A percentile compares a stretch with the other conserved stretches of the same genome.
These are phyloP conservation scores for Podaxis mareebaensis DNA, from an alignment of 768 basidiomycete species.

Conservation along the genomic window DNA sequence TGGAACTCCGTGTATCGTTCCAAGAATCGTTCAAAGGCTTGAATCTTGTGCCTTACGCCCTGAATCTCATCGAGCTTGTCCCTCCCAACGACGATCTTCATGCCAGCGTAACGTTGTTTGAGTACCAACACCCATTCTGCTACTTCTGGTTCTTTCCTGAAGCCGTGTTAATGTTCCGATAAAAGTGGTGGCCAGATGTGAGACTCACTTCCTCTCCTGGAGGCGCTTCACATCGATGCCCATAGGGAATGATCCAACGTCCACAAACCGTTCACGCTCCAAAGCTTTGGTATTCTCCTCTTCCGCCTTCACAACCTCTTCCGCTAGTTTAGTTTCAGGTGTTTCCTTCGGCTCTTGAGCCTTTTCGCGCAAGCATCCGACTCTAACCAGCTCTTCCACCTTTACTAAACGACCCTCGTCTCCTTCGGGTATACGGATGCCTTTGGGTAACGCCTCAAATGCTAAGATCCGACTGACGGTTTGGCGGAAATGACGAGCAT, in stretches of 20 bases:
- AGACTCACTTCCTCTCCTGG: conserved; percentile 58
- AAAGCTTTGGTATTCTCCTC: conserved; percentile 30
- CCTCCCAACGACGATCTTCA: conserved; percentile 85
- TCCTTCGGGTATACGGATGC: conserved; percentile 60
- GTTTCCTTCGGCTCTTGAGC: background rate
- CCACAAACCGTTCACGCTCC: conserved; percentile 64
- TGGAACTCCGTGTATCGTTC: conserved; percentile 79
- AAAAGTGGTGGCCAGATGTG: background rate
- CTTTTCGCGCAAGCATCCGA: conserved; percentile 18
- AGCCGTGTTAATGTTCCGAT: background rate
- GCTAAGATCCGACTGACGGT: conserved; percentile 80
- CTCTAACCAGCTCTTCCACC: conserved; percentile 17
- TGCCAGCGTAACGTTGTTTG: conserved; percentile 79
- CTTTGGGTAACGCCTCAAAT: conserved; percentile 81
- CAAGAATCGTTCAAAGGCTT: conserved; percentile 81
- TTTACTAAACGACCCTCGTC: conserved; percentile 26
- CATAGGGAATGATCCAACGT: conserved; percentile 89
- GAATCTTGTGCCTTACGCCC: conserved; percentile 82
- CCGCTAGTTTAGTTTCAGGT: background rate
- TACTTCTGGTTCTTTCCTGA: conserved; percentile 73
- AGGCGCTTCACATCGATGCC: conserved; percentile 79
- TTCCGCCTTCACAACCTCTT: conserved; percentile 13
- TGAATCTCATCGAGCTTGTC: conserved; percentile 90
- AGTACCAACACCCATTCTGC: conserved; percentile 79
- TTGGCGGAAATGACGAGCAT: conserved; percentile 83